Base-by-base conservation (phyloP, 176 grass and related monocot genomes). In the Aechmea fasciata region DNA sequence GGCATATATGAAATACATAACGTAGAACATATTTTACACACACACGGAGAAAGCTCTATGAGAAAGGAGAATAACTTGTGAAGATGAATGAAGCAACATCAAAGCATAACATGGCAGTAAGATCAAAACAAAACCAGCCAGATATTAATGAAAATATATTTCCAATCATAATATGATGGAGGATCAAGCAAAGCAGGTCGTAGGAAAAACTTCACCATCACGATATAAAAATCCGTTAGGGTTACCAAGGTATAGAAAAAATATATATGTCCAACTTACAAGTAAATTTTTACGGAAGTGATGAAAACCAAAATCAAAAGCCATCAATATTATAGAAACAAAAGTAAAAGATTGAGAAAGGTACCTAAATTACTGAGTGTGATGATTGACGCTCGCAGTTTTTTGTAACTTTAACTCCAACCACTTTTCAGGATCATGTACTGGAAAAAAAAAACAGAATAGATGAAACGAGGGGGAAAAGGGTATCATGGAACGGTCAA, bases 361-460 rank as follows among this genome's bases (percentile, higher is more conserved):
- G 52, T 81, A 90, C 93, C 93, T 92, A 77, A 97, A 97, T 71
- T 92, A 75, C 49, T 92, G 59, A 54, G 81, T 90, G 64, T 97
- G 85, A 59, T 92, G 86, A 66, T 86, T 97, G 69, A 97, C 93
- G 26, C 47, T 87, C 74, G 89, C 93, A 79, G 87, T 92, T 47
- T 92, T 86, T 71, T 89, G 83, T 71, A 97, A 86, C 79, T 87
- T 97, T 69, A 97, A 97, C 77, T 92, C 86, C 63, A 92, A 75
- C 89, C 93, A 97, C 48, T 97, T 92, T 74, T 97, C 93, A 70
- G 89, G 89, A 67, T 97, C 80, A 77, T 90, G 88, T 59, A 89
- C 93, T 97, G 83, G 66, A 75, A 7, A 41, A 41, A 78, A 68
- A 47, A 51, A 74, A 19, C 17, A 75, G 33, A 59, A 12, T 41